Evolutionary conservation across 495 filamentous ascomycete genomes (phyloP).

Genomic region (Geoglossum glabrum): DNA sequence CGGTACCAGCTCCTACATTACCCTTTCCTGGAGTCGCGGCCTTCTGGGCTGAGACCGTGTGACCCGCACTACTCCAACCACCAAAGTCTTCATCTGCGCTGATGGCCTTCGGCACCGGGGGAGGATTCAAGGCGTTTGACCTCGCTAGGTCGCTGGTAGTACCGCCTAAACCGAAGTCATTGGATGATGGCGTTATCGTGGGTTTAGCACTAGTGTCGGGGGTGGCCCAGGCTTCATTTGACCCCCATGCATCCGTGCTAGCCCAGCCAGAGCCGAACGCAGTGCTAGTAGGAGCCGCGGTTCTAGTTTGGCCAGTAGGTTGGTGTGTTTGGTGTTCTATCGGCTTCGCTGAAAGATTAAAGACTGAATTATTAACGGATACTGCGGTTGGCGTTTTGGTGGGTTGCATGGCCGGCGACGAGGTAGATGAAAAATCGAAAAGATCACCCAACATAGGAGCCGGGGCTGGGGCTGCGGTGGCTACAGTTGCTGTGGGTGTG

Average conservation of each 20-base stretch:
- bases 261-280: constrained; percentile 20
- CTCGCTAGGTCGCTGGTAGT: not conserved
- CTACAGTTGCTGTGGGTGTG: not conserved
- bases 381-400: constrained; percentile 15
- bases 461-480: constrained; percentile 6
- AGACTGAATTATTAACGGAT: constrained; percentile 37
- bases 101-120: constrained; percentile 36
- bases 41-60: constrained; percentile 22
- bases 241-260: constrained; percentile 27
- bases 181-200: constrained; percentile 10
- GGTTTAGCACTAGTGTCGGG: constrained; percentile 4
- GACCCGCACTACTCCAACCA: constrained; percentile 60
- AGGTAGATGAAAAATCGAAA: constrained; percentile 55
- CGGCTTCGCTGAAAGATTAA: constrained; percentile 50
- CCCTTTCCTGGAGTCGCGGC: constrained; percentile 4
- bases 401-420: constrained; percentile 19
- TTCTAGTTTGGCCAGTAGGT: constrained; percentile 9
- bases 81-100: constrained; percentile 82
- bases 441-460: constrained; percentile 44
- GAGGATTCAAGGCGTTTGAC: constrained; percentile 6
- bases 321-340: not conserved
- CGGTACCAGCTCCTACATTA: not conserved
- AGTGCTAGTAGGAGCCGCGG: constrained; percentile 16
- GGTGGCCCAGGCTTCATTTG: constrained; percentile 22
- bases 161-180: constrained; percentile 35